Evolutionary conservation across 176 grass and related monocot species (phyloP).

Genomic region (Leersia perrieri): DNA sequence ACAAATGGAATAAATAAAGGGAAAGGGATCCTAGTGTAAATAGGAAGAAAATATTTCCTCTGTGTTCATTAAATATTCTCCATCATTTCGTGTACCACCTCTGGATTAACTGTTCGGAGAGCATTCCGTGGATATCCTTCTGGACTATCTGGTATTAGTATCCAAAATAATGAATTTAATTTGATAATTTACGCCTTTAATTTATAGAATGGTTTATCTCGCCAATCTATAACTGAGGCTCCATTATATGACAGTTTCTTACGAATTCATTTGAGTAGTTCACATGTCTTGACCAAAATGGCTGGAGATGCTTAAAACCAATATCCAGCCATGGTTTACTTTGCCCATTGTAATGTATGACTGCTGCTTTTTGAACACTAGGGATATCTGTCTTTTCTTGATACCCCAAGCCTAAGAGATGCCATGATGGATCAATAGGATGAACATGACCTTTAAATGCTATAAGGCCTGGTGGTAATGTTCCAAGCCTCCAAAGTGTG

Average conservation of each 20-base stretch:
- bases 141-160: slow-evolving; percentile 6
- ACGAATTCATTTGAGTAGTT: slow-evolving; percentile 93
- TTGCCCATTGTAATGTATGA: slow-evolving; percentile 95
- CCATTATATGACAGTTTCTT: slow-evolving; percentile 91
- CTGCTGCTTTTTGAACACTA: slow-evolving; percentile 70
- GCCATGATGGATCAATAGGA: slow-evolving; percentile 84
- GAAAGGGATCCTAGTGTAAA: slow-evolving; percentile 42
- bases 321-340: slow-evolving; percentile 97
- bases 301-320: slow-evolving; percentile 79
- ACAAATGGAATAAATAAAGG: slow-evolving; percentile 61
- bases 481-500: slow-evolving; percentile 96
- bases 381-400: slow-evolving; percentile 87
- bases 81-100: slow-evolving; percentile 27
- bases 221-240: slow-evolving; percentile 66
- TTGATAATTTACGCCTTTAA: slow-evolving; percentile 46
- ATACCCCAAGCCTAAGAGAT: slow-evolving; percentile 92
- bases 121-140: slow-evolving; percentile 38
- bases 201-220: slow-evolving; percentile 31
- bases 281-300: slow-evolving; percentile 93
- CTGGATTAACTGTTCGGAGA: slow-evolving; percentile 9
- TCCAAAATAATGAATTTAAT: slow-evolving; percentile 76
- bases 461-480: slow-evolving; percentile 90
- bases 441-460: slow-evolving; percentile 91
- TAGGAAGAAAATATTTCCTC: slow-evolving; percentile 37
- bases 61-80: slow-evolving; percentile 38